Base-by-base conservation (phyloP, 441 rosid genomes). In the Erodium texanum region DNA sequence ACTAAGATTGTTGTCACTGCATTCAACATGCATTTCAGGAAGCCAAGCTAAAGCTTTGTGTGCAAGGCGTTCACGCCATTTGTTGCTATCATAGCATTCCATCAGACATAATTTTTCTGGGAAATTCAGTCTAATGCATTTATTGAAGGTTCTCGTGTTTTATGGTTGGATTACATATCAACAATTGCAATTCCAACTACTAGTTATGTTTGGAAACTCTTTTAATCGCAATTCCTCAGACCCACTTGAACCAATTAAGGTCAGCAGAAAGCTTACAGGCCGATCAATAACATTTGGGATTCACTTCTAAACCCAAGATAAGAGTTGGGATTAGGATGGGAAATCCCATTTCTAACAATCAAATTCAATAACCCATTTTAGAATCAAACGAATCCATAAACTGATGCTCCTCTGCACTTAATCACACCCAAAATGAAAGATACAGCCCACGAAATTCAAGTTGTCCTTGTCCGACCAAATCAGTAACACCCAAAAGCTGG, bases 21-120 rank as follows among this genome's bases (percentile, higher is more conserved):
- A 27, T 84, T 87, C 38, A 86, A 86, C 65, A 38, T 71, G 79
- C 89, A 83, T 80, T 66, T 82, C 76, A 12, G 76, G 41, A 23
- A 83, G 66, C 24, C 73, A 64, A 68, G 78, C 75, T 36, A 87
- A 72, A 70, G 88, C 87, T 69, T 75, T 82, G 9, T 18, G 73
- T 0, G 89, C 75, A 67, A 77, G 83, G 69, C 83, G n/a, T 85
- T 87, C 19, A 82, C 74, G 20, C 84, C 89, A 23, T 80, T 82
- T 27, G 83, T 87, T 67, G 84, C 77, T 67, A 81, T 77, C 79
- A 87, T 77, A 41, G 84, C 85, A 0, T 82, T 85, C 92, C 89
- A 87, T 23, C 85, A 76, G 15, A 82, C 56, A 0, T 81, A 68
- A 29, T 72, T 87, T 78, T 68, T 85, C 56, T 0, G 0, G 6